Conservation (phyloP, 306 rosid species). For the Cucumis cinereus region DNA sequence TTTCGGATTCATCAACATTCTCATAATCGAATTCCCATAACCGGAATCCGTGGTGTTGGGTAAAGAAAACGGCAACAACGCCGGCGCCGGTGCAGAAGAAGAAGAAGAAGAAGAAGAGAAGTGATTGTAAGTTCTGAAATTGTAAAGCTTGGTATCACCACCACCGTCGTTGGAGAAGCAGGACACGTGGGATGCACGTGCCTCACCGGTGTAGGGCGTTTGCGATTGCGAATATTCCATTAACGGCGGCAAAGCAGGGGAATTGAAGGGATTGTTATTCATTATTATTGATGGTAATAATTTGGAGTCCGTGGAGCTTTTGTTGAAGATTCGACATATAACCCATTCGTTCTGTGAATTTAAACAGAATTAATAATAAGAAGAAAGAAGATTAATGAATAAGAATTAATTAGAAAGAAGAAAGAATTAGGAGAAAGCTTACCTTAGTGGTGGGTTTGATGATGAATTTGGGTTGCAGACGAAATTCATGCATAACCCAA, state of each 20-base stretch:
- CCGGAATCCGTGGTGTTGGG: not conserved
- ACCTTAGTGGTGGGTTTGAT: not conserved
- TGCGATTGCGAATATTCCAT: not conserved
- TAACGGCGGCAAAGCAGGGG: not conserved
- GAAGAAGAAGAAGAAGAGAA: not conserved
- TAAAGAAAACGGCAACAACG: not conserved
- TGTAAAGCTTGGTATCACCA: not conserved
- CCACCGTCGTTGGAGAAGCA: not conserved
- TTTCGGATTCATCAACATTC: not conserved
- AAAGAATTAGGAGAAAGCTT: no score
- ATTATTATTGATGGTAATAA: no score
- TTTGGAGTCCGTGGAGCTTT: not conserved
- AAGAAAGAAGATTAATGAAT: no score
- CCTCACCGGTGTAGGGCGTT: not conserved
- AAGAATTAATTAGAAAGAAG: no score
- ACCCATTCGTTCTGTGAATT: slow-evolving; percentile 4
- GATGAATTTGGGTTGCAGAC: not conserved
- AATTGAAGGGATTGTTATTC: not conserved
- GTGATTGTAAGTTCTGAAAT: not conserved
- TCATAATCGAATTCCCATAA: not conserved
- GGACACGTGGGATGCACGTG: not conserved
- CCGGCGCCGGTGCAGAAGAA: not conserved
- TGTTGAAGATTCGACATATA: not conserved
- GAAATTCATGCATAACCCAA: slow-evolving; percentile 14
- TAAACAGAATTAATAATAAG: no score